Evolutionary conservation across 306 rosid species (phyloP).

Genomic region (Quercus ilex): DNA sequence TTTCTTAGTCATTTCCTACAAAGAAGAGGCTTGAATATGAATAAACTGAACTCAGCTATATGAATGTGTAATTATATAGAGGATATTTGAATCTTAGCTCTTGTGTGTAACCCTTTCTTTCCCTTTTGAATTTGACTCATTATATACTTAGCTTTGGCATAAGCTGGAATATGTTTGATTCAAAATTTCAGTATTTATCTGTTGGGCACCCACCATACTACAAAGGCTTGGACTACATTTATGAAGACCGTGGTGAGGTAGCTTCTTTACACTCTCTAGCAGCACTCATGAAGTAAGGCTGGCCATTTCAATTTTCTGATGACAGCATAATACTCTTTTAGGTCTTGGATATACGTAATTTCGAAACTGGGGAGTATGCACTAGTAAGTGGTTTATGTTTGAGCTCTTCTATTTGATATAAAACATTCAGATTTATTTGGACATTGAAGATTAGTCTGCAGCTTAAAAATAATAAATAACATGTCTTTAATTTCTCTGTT

Average conservation of each 20-base stretch:
- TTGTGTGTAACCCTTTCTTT: not conserved
- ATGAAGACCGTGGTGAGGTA: constrained; percentile 99
- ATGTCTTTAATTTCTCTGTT: too few species aligned
- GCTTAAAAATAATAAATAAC: too few species aligned
- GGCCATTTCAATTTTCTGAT: constrained; percentile 2
- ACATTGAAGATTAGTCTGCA: not conserved
- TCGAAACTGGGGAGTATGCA: constrained; percentile 93
- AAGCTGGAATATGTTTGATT: constrained; percentile 4
- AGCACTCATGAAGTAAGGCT: not conserved
- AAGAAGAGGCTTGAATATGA: not conserved
- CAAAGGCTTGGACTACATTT: constrained; percentile 94
- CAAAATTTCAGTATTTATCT: constrained; percentile 70
- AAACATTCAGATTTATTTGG: not conserved
- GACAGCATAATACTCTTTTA: constrained; percentile 20
- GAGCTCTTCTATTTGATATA: not conserved
- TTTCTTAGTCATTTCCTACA: not conserved
- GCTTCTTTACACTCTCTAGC: not conserved
- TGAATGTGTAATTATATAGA: too few species aligned
- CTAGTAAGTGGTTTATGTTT: constrained; percentile 47
- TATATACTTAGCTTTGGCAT: not conserved
- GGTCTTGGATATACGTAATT: constrained; percentile 83
- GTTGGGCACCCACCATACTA: constrained; percentile 95
- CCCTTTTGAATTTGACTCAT: not conserved
- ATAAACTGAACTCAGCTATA: too few species aligned
- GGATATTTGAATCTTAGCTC: too few species aligned